Evolutionary conservation across 495 filamentous ascomycete species (phyloP).

Genomic region (Aspergillus olivimuriae): DNA sequence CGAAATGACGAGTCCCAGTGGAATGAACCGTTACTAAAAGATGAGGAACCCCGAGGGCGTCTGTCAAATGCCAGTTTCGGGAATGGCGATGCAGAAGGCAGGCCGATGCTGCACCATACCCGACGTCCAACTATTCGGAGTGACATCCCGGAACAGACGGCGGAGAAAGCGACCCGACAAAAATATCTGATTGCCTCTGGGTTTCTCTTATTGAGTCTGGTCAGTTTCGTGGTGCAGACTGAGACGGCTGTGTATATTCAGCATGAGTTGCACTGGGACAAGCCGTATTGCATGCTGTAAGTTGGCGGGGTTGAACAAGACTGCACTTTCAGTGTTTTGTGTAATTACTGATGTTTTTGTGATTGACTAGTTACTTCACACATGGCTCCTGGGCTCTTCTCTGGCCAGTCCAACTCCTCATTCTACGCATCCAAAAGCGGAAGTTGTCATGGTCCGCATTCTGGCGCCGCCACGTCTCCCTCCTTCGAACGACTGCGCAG

Average conservation of each 20-base stretch:
- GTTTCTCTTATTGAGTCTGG: slow-evolving; percentile 72
- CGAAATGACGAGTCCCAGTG: slow-evolving; percentile 46
- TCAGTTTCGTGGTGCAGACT: slow-evolving; percentile 84
- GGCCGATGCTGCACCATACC: slow-evolving; percentile 38
- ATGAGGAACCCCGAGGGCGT: slow-evolving; percentile 41
- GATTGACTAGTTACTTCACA: slow-evolving; percentile 63
- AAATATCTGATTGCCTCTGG: slow-evolving; percentile 82
- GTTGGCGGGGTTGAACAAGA: slow-evolving; percentile 15
- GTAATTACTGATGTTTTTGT: no score
- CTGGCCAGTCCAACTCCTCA: slow-evolving; percentile 76
- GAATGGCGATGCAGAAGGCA: slow-evolving; percentile 31
- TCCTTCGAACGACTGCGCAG: slow-evolving; percentile 71
- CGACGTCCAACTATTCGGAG: slow-evolving; percentile 56
- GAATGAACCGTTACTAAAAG: slow-evolving; percentile 50
- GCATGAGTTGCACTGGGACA: slow-evolving; percentile 82
- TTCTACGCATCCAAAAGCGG: slow-evolving; percentile 68
- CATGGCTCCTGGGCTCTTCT: slow-evolving; percentile 89
- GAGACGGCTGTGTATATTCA: slow-evolving; percentile 93
- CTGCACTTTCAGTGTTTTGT: no score
- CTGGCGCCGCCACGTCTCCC: slow-evolving; percentile 71
- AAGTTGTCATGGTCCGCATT: slow-evolving; percentile 76
- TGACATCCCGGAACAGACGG: slow-evolving; percentile 50
- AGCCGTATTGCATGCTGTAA: slow-evolving; percentile 97
- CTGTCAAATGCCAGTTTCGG: slow-evolving; percentile 32
- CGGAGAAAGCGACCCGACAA: slow-evolving; percentile 57